Conservation (phyloP, 2,329 filamentous ascomycete genomes). For the Chrysoporthe austroafricana region DNA sequence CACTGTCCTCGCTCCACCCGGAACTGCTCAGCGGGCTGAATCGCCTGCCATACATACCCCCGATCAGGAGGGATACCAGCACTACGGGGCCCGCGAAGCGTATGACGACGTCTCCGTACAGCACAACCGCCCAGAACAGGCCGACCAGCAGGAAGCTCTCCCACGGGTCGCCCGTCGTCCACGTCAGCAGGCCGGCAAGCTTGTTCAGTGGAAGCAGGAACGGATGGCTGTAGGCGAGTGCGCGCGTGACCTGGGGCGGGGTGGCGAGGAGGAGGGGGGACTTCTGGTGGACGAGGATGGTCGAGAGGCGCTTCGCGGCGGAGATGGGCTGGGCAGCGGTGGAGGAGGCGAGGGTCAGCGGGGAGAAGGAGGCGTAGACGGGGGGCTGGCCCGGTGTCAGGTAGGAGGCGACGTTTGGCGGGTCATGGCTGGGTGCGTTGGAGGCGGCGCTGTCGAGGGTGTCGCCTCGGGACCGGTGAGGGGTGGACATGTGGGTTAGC, state of each 20-base stretch:
- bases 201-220: conserved; percentile 90
- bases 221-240: conserved; percentile 92
- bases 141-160: conserved; percentile 91
- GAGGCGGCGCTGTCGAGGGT: conserved; percentile 24
- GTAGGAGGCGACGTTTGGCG: conserved; percentile 53
- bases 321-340: conserved; percentile 62
- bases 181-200: conserved; percentile 82
- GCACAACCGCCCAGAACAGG: conserved; percentile 80
- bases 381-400: conserved; percentile 60
- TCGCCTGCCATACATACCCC: conserved; percentile 88
- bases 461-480: conserved; percentile 27
- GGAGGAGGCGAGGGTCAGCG: conserved; percentile 70
- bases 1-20: conserved; percentile 63
- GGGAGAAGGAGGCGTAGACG: conserved; percentile 89
- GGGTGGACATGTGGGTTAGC: conserved; percentile 30
- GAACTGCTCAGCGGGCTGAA: conserved; percentile 91
- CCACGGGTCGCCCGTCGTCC: conserved; percentile 94
- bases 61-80: conserved; percentile 76
- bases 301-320: conserved; percentile 78
- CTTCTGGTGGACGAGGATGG: conserved; percentile 95
- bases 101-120: conserved; percentile 86
- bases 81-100: conserved; percentile 82
- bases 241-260: conserved; percentile 90
- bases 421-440: neutral
- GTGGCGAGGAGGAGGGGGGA: conserved; percentile 91